Conservation (phyloP, 306 rosid genomes). For the Acacia confusa region DNA sequence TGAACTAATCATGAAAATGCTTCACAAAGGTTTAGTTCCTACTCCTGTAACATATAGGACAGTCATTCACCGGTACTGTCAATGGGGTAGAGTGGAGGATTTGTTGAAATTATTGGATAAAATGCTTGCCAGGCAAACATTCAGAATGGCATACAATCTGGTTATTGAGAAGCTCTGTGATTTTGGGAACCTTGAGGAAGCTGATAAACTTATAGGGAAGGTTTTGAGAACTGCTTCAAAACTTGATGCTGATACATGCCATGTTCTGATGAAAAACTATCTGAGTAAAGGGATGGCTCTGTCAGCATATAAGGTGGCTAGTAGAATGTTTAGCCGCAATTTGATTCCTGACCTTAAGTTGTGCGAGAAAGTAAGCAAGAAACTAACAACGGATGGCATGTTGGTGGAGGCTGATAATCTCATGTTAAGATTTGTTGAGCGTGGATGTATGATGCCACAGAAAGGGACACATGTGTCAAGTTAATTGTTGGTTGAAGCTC, state of each 20-base stretch:
- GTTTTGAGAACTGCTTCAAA: constrained; percentile 90
- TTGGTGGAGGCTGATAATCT: constrained; percentile 78
- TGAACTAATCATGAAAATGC: constrained; percentile 64
- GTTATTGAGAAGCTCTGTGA: constrained; percentile 84
- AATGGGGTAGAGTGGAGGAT: constrained; percentile 63
- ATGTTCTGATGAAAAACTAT: constrained; percentile 71
- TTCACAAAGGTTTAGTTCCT: constrained; percentile 69
- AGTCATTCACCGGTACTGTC: constrained; percentile 75
- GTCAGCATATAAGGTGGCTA: constrained; percentile 79
- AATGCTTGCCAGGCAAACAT: constrained; percentile 61
- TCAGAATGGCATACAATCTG: constrained; percentile 64
- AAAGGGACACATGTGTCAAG: constrained; percentile 35
- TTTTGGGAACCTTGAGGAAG: constrained; percentile 74
- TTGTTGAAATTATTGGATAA: constrained; percentile 64
- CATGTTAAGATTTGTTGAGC: constrained; percentile 73
- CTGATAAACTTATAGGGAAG: constrained; percentile 67
- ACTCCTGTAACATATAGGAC: constrained; percentile 83
- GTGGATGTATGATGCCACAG: constrained; percentile 50
- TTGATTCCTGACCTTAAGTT: constrained; percentile 76
- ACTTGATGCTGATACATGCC: constrained; percentile 77
- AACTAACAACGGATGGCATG: constrained; percentile 59
- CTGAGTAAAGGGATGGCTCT: constrained; percentile 60
- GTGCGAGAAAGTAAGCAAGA: constrained; percentile 74
- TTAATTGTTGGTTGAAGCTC: constrained; percentile 28
- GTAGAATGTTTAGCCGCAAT: constrained; percentile 82